phyloP scores from a whole-genome alignment of 768 basidiomycete genomes.

The Tulasnella sp. region DNA sequence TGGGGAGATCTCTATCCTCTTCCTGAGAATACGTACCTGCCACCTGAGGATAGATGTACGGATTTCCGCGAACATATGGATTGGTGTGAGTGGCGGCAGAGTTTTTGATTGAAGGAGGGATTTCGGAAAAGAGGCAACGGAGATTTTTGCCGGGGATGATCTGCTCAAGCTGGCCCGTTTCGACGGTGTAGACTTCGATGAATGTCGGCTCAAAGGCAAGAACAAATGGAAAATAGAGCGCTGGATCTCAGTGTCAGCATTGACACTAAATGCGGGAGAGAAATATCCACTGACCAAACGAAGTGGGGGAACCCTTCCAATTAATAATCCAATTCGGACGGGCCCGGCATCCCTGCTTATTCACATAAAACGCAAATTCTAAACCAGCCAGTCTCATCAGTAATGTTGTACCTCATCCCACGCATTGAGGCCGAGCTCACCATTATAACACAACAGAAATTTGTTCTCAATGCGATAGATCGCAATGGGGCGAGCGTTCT shows the following conservation, averaged over 20 bases:
- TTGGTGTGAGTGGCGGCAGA: conserved; percentile 17
- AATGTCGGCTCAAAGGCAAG: conserved; percentile 95
- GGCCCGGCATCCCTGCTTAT: conserved; percentile 90
- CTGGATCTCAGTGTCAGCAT: conserved; percentile 44
- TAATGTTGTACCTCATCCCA: not conserved
- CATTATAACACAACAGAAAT: conserved; percentile 96
- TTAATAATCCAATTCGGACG: conserved; percentile 89
- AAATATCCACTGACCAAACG: conserved; percentile 68
- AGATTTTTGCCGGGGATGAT: conserved; percentile 92
- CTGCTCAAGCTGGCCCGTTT: conserved; percentile 86
- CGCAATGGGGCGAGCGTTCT: conserved; percentile 87
- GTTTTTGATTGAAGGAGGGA: conserved; percentile 73
- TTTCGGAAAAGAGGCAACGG: conserved; percentile 87
- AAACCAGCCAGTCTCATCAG: conserved; percentile 25
- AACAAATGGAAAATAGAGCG: conserved; percentile 93
- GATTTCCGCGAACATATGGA: conserved; percentile 19
- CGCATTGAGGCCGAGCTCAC: conserved; percentile 46
- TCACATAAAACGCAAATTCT: conserved; percentile 99
- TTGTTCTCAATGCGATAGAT: conserved; percentile 97
- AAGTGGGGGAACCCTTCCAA: conserved; percentile 93
- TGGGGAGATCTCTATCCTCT: conserved; percentile 29
- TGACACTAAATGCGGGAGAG: not conserved
- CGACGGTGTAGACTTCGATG: conserved; percentile 93
- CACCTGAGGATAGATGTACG: conserved; percentile 18
- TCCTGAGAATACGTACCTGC: not conserved